Percentiles rank a stretch among this genome's conserved stretches.
phyloP scores from a whole-genome alignment of 495 filamentous ascomycete species.

The Talaromyces trachyspermus region DNA sequence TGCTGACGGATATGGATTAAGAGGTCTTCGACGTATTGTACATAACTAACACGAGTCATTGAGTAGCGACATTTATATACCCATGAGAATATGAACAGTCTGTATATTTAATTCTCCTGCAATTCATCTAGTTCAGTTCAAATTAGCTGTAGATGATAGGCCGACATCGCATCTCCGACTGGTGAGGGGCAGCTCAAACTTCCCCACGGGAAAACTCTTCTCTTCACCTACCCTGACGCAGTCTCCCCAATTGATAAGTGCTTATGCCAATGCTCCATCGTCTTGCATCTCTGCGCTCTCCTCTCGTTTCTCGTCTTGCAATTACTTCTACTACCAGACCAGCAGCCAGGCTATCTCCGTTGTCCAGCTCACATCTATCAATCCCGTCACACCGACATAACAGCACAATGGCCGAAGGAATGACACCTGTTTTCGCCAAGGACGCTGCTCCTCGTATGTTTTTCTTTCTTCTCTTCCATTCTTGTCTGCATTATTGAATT shows the following conservation, averaged over 20 bases:
- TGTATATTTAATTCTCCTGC: no score
- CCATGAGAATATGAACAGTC: no score
- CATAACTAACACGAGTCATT: background rate
- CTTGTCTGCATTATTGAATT: background rate
- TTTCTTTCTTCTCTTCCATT: background rate
- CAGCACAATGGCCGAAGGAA: conserved; percentile 32
- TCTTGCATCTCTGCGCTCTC: background rate
- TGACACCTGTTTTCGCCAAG: conserved; percentile 33
- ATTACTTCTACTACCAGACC: background rate
- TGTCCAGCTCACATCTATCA: background rate
- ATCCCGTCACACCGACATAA: no score
- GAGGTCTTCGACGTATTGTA: no score
- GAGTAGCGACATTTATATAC: no score
- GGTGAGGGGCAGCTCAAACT: conserved; percentile 1
- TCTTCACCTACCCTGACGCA: no score
- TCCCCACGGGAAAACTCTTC: conserved; percentile 6
- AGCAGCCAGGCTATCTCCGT: background rate
- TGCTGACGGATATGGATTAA: no score
- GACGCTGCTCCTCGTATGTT: conserved; percentile 43
- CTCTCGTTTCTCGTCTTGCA: no score
- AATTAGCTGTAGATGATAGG: no score
- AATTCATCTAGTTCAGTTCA: no score
- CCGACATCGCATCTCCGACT: background rate
- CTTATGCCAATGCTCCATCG: background rate
- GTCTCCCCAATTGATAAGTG: no score